Base-by-base conservation (phyloP, 768 basidiomycete genomes). In the Russula compacta region DNA sequence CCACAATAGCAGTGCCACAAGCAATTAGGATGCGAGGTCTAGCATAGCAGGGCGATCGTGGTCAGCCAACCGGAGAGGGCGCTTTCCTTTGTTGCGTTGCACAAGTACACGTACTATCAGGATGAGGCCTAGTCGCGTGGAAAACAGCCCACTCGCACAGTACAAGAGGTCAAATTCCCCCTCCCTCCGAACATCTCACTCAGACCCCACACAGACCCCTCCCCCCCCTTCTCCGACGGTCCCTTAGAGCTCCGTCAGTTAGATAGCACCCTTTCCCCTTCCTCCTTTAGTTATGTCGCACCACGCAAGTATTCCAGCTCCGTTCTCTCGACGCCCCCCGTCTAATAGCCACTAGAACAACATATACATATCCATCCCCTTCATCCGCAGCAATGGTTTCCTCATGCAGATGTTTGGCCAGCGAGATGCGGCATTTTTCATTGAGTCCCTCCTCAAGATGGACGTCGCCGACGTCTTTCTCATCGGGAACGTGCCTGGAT, bases 31-130 rank as follows among this genome's bases (percentile, higher is more conserved):
- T 47, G 46, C 51, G 43, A 53, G 46, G 44, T 43, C 56, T 6
- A n/a, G 52, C 56, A 58, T 53, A 42, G 38, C 59, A 60, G 39
- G 59, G 24, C 55, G 32, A 50, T 40, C 52, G 57, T 53, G 42
- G 46, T 49, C 38, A 19, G 50, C 12, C 52, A 53, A 11, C 56
- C 51, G 42, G 38, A n/a, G 24, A n/a, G 15, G 36, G 61, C 56
- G 56, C 61, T 47, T 48, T 15, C 39, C 33, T 33, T 46, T 38
- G 39, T 57, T 58, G 38, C 61, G 38, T 44, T 11, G 50, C n/a
- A 62, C 61, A 29, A 62, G 38, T 63, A 63, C 61, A 63, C 61
- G 61, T 63, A 63, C 61, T 63, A 63, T 63, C 56, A 44, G 61
- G 61, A 63, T 53, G 52, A 40, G 61, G 61, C 52, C 52, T 54